Evolutionary conservation across 495 filamentous ascomycete species (phyloP).

Genomic region (Parachaetomium inaequale): DNA sequence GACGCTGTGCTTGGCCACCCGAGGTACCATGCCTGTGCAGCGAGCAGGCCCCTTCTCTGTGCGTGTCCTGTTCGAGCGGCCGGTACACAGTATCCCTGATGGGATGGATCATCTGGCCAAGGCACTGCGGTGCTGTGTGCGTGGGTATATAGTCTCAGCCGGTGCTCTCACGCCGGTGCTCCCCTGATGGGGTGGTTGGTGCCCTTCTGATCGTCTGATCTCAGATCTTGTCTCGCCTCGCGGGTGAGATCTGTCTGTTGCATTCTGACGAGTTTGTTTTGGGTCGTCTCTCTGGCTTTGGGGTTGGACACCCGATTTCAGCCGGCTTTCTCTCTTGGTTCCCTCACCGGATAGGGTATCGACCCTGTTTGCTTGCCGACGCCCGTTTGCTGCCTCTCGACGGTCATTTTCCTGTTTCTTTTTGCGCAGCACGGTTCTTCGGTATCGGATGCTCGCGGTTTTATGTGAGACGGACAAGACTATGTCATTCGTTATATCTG

Average conservation of each 20-base stretch:
- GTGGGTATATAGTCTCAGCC: slow-evolving; percentile 8
- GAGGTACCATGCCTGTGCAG: background rate
- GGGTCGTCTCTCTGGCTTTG: background rate
- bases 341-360: background rate
- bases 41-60: background rate
- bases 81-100: background rate
- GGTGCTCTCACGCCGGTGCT: background rate
- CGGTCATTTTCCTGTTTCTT: background rate
- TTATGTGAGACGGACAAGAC: slow-evolving; percentile 11
- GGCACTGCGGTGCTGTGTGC: background rate
- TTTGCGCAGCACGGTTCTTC: background rate
- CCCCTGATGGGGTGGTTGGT: background rate
- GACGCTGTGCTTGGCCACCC: background rate
- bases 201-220: background rate
- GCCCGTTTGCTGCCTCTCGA: background rate
- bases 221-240: slow-evolving; percentile 2
- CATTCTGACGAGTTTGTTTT: background rate
- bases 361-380: background rate
- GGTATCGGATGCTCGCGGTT: background rate
- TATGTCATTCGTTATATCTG: slow-evolving; percentile 22
- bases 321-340: background rate
- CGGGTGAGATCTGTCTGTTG: background rate
- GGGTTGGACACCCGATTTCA: background rate
- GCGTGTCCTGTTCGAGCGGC: background rate
- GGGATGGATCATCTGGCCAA: background rate